Base-by-base conservation (phyloP, 164 flowering plant species). In the Malania oleifera region DNA sequence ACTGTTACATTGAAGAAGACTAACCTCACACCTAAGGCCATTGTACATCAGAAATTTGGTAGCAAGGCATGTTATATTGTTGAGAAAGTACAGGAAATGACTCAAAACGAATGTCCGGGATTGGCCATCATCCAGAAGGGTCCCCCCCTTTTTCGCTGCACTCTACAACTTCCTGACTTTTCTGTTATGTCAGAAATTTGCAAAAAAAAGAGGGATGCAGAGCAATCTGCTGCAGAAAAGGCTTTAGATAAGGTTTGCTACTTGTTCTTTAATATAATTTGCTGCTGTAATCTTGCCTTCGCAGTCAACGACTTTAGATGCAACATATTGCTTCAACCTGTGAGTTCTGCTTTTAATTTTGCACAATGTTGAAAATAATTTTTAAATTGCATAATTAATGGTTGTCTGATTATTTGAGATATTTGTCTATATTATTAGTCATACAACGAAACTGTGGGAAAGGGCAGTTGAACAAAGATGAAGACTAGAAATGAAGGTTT, bases 121-220 rank as follows among this genome's bases (percentile, higher is more conserved):
- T 65, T 91, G 54, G 77, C 73, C 34, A 74, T 86, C 26, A 74
- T 67, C 1, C 96, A 82, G 61, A 84, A 84, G 57, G 79, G 80
- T 9, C 88, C 84, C 12, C 64, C 70, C 52, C 73, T 86, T 22
- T 95, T 70, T 62, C 83, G 85, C n/a, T 95, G 99, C 76, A 50
- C 31, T 52, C 80, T 95, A 77, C 71, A 88, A 67, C 93, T 95
- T 54, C 99, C 97, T 7, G 93, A 88, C 22, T 29, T 81, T 60
- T 43, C 79, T 15, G 77, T 95, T 63, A 71, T 75, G 39, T 95
- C 99, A 0, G 91, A 63, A 25, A 64, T 62, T 29, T 95, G 68
- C 56, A 77, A 62, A 51, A 85, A 62, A 54, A 95, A 95, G 68
- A 95, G 82, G 66, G 99, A 95, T n/a, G 96, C 99, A 1, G 96